Evolutionary conservation across 108 stramenopile species (phyloP).

Genomic region (Epipyxis sp.): DNA sequence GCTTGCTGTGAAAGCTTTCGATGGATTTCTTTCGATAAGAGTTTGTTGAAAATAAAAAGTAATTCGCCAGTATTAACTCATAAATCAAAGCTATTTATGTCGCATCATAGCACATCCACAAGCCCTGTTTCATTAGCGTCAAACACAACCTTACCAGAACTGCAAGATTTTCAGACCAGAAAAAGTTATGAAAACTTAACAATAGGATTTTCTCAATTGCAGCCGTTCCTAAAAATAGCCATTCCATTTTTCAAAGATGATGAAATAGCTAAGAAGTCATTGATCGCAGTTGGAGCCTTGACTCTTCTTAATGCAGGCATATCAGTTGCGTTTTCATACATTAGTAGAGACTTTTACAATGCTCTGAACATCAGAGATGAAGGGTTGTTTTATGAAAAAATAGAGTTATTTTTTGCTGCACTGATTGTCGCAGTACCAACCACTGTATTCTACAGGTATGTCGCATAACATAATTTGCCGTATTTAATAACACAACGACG

Average conservation of each 20-base stretch:
- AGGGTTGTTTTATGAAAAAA: conserved; percentile 67
- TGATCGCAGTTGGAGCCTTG: conserved; percentile 70
- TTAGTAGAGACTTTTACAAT: conserved; percentile 87
- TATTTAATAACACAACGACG: too few species aligned
- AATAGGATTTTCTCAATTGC: not conserved
- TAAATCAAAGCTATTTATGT: too few species aligned
- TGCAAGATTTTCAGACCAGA: not conserved
- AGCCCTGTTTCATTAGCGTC: too few species aligned
- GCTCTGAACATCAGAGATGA: conserved; percentile 72
- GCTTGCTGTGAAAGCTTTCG: too few species aligned
- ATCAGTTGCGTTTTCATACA: conserved; percentile 77
- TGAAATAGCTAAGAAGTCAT: conserved; percentile 63
- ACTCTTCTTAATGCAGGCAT: conserved; percentile 77
- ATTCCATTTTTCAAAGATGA: conserved; percentile 78
- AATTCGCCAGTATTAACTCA: too few species aligned
- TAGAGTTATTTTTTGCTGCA: conserved; percentile 66
- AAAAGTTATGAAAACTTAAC: not conserved
- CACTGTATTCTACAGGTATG: conserved; percentile 69
- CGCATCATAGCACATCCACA: too few species aligned
- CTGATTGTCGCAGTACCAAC: conserved; percentile 75
- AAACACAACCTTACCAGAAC: too few species aligned
- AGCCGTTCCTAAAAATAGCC: conserved; percentile 74
- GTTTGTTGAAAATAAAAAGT: too few species aligned
- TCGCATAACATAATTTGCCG: too few species aligned
- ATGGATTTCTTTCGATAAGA: too few species aligned